Evolutionary conservation across 169 alveolate species (phyloP), one percentile per base, ranked within the genome.

Genomic region (Plasmodium relictum): DNA sequence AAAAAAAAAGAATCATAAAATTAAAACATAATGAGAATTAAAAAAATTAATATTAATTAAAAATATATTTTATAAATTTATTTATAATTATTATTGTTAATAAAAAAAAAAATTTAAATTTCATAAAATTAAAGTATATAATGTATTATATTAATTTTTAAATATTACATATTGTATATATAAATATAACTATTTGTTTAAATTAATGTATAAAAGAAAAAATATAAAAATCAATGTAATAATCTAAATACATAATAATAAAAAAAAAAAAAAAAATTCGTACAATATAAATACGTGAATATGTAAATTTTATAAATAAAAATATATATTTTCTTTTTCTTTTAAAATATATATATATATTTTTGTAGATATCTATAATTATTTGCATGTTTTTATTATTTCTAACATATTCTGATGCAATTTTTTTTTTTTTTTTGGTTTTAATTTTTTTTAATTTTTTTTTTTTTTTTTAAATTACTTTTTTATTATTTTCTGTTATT

Each of bases 91-190:
- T 61, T 58, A 22, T 41, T 41, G 24, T 9, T 56, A 61, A 14
- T 7, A 42, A 58, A 62, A 39, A 20, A 73, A 54, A 31, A 37
- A 73, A 69, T 42, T 73, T 20, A 48, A 73, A 45, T 61, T 73
- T 73, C 88, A 73, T 73, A 73, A 73, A 73, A 73, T 59, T 59
- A 59, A 73, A 44, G 48, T 73, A 63, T 52, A 65, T 48, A 73
- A n/a, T 58, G 58, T 44, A 42, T 61, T 16, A 73, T 24, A 42
- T 59, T 73, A 73, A 58, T 26, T 73, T 50, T 59, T 61, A 65
- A 48, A 73, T 48, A 73, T n/a, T 44, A 50, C 59, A 61, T 37
- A 73, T 58, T 73, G 20, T 44, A 6, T 45, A 50, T 63, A 73
- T 73, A n/a, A n/a, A 26, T 56, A 73, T 5, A 63, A 31, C 39